Conservation (phyloP, 139 green algal genomes). For the Chlamydomonas eustigma region DNA sequence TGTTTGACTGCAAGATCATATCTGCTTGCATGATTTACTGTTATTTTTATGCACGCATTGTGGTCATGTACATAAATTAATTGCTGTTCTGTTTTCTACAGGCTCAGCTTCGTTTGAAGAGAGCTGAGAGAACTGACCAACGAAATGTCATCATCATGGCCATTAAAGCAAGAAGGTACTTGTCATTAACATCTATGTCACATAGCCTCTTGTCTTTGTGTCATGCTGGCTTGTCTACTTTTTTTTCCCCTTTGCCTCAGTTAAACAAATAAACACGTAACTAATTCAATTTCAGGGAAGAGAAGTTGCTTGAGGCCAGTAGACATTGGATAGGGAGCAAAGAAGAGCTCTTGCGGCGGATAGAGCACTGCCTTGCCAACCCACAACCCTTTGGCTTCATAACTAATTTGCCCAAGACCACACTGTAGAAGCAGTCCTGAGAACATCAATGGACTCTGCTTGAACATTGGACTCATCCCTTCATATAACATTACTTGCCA, state of each 20-base stretch:
- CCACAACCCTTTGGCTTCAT: slow-evolving; percentile 37
- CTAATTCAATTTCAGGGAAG: slow-evolving; percentile 20
- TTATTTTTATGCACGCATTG: neutral
- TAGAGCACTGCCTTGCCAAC: slow-evolving; percentile 22
- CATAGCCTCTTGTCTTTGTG: no score
- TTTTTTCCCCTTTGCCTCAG: no score
- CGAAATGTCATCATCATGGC: no score
- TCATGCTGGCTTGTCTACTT: no score
- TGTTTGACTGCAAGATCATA: neutral
- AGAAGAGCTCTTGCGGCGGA: slow-evolving; percentile 19
- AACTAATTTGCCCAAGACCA: slow-evolving; percentile 5
- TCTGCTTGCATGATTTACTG: neutral
- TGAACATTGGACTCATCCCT: no score
- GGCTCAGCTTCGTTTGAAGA: neutral
- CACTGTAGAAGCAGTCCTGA: no score
- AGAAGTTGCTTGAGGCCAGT: slow-evolving; percentile 28
- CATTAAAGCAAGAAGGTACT: no score
- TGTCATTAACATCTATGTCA: no score
- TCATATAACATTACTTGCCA: no score
- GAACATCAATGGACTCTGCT: no score
- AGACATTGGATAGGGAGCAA: slow-evolving; percentile 18
- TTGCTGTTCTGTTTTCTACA: neutral
- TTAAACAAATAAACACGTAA: no score
- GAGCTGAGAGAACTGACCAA: no score
- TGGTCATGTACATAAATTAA: neutral